Percentiles rank a stretch among this genome's conserved stretches.
Evolutionary conservation across 1,139 yeast genomes (phyloP).

Genomic region (Protomyces inouyei): DNA sequence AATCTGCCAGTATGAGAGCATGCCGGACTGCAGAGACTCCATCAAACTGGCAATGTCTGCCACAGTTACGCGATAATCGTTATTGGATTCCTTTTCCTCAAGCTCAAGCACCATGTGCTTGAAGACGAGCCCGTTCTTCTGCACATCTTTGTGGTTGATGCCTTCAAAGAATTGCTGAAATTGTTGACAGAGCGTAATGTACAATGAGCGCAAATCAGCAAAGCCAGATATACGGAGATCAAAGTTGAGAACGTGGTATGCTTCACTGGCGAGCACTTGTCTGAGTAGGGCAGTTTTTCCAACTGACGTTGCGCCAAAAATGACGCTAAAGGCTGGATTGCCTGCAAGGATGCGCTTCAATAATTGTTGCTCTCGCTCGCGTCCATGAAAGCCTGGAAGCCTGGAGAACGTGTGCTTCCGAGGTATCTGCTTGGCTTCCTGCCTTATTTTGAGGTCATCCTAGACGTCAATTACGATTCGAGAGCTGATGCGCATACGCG

Average conservation of each 20-base stretch:
- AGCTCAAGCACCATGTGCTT: conserved; percentile 20
- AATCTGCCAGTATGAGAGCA: conserved; percentile 17
- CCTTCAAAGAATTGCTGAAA: conserved; percentile 8
- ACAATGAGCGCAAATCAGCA: conserved; percentile 14
- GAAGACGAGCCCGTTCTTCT: conserved; percentile 6
- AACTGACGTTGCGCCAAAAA: conserved; percentile 22
- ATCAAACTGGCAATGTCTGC: conserved; percentile 22
- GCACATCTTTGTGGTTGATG: conserved; percentile 1
- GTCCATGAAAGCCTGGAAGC: conserved; percentile 25
- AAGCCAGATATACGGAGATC: conserved; percentile 21
- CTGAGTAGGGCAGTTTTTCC: conserved; percentile 22
- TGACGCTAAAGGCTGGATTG: conserved; percentile 16
- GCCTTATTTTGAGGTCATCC: conserved; percentile 7
- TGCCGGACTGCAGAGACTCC: conserved; percentile 19
- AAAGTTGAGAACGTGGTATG: conserved; percentile 11
- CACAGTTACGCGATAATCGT: conserved; percentile 8
- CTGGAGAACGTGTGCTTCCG: conserved; percentile 18
- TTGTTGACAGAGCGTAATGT: conserved; percentile 15
- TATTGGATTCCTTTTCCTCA: conserved; percentile 5
- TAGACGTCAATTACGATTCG: neutral
- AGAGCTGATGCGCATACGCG: neutral
- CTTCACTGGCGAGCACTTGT: conserved; percentile 20
- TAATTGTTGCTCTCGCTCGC: conserved; percentile 10
- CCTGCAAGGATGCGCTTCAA: conserved; percentile 4
- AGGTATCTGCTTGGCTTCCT: conserved; percentile 11